Evolutionary conservation across 1,139 yeast species (phyloP).

Genomic region (Citeromyces hawaiiensis): DNA sequence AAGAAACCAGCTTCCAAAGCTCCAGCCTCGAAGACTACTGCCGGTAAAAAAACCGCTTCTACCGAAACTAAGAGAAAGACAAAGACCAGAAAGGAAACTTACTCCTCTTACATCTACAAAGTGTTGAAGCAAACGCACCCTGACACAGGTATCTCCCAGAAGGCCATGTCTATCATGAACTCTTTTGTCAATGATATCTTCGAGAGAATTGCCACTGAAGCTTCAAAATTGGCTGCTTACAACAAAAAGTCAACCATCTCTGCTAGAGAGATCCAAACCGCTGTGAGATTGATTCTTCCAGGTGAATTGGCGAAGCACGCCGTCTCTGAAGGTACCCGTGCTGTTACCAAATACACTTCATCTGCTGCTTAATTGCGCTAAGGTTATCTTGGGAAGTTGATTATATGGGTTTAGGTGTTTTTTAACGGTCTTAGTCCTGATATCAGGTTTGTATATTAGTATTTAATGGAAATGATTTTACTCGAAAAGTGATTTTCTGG

Average conservation of each 20-base stretch:
- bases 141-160: slow-evolving; percentile 98
- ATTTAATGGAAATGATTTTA: slow-evolving; percentile 2
- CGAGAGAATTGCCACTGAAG: slow-evolving; percentile 94
- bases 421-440: slow-evolving; percentile 2
- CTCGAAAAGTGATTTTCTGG: not conserved
- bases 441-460: slow-evolving; percentile 2
- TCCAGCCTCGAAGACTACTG: slow-evolving; percentile 92
- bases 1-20: slow-evolving; percentile 99
- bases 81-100: slow-evolving; percentile 97
- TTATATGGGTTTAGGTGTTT: slow-evolving; percentile 1
- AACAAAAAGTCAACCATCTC: slow-evolving; percentile 98
- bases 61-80: slow-evolving; percentile 87
- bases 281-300: slow-evolving; percentile 97
- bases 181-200: slow-evolving; percentile 95
- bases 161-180: slow-evolving; percentile 99
- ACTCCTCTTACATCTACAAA: slow-evolving; percentile 97
- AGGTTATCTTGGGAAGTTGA: not conserved
- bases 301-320: slow-evolving; percentile 99
- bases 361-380: slow-evolving; percentile 28
- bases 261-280: slow-evolving; percentile 98
- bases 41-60: slow-evolving; percentile 88
- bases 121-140: slow-evolving; percentile 98
- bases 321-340: slow-evolving; percentile 98
- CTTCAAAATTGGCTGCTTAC: slow-evolving; percentile 98
- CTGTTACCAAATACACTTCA: slow-evolving; percentile 98